Conservation (phyloP, 2,329 filamentous ascomycete species). For the Pseudogymnoascus destructans region DNA sequence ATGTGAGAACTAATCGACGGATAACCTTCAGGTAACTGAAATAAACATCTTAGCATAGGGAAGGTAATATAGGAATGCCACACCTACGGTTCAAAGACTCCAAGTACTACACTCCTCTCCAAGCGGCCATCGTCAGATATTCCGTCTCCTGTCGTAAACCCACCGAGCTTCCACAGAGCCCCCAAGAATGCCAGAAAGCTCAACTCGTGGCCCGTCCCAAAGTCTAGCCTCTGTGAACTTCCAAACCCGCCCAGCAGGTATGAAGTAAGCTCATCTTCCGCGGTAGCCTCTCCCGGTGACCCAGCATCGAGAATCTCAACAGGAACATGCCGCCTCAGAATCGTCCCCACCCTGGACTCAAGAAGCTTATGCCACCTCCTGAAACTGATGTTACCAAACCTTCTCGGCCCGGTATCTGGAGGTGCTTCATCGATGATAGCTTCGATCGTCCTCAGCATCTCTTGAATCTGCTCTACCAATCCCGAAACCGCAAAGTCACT, state of each 20-base stretch:
- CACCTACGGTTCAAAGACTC: constrained; percentile 68
- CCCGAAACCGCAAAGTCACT: constrained; percentile 30
- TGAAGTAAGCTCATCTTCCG: constrained; percentile 54
- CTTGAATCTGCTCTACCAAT: constrained; percentile 48
- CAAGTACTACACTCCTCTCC: constrained; percentile 71
- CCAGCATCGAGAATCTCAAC: constrained; percentile 28
- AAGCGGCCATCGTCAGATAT: constrained; percentile 34
- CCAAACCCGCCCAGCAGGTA: constrained; percentile 84
- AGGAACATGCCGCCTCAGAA: constrained; percentile 31
- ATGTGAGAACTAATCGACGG: constrained; percentile 72
- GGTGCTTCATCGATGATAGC: constrained; percentile 63
- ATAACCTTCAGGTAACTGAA: constrained; percentile 65
- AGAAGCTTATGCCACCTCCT: constrained; percentile 67
- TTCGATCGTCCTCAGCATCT: constrained; percentile 51
- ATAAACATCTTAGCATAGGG: not conserved
- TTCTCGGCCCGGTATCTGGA: constrained; percentile 69
- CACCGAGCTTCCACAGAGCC: constrained; percentile 79
- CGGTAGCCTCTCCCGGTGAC: constrained; percentile 28
- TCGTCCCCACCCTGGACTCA: constrained; percentile 40
- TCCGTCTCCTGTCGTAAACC: constrained; percentile 46
- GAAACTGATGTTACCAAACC: constrained; percentile 90
- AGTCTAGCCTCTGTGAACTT: constrained; percentile 79
- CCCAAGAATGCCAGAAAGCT: constrained; percentile 89
- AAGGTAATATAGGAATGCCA: constrained; percentile 7
- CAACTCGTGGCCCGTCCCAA: constrained; percentile 90